These are phyloP conservation scores for Cucumis sativus DNA, from an alignment of 306 rosid genomes.

Conservation along the genomic window DNA sequence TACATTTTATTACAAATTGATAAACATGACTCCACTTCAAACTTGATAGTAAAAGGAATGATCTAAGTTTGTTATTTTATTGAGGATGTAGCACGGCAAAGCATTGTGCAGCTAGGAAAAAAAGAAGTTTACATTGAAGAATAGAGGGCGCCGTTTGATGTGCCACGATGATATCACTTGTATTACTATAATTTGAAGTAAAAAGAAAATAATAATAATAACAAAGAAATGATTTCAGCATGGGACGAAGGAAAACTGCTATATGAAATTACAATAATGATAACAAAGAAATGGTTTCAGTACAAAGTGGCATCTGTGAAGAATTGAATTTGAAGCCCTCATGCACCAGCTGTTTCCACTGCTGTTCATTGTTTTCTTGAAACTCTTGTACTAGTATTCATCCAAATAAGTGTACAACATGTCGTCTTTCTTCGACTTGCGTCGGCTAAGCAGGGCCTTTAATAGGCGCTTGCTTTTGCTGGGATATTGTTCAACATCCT, in stretches of 20 bases:
- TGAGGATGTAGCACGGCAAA: not conserved
- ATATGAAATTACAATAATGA: not conserved
- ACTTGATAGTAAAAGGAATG: too few species aligned
- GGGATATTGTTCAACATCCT: constrained; percentile 62
- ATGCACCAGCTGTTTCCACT: not conserved
- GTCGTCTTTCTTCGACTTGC: constrained; percentile 94
- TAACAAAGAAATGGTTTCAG: not conserved
- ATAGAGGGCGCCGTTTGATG: not conserved
- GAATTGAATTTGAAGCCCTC: not conserved
- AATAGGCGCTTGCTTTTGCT: constrained; percentile 92
- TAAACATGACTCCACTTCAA: too few species aligned
- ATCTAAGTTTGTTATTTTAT: too few species aligned
- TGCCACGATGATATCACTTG: not conserved
- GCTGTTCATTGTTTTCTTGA: not conserved
- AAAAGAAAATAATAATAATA: not conserved
- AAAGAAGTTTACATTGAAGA: not conserved
- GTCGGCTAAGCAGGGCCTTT: constrained; percentile 89
- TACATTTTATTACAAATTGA: too few species aligned
- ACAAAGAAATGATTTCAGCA: not conserved
- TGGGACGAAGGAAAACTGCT: not conserved
- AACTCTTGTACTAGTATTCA: constrained; percentile 36
- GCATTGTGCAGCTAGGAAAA: not conserved
- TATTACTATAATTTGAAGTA: not conserved
- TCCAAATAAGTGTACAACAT: constrained; percentile 82
- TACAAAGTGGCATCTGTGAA: not conserved